Evolutionary conservation across 768 basidiomycete species (phyloP).

Genomic region (Tremella fuciformis): DNA sequence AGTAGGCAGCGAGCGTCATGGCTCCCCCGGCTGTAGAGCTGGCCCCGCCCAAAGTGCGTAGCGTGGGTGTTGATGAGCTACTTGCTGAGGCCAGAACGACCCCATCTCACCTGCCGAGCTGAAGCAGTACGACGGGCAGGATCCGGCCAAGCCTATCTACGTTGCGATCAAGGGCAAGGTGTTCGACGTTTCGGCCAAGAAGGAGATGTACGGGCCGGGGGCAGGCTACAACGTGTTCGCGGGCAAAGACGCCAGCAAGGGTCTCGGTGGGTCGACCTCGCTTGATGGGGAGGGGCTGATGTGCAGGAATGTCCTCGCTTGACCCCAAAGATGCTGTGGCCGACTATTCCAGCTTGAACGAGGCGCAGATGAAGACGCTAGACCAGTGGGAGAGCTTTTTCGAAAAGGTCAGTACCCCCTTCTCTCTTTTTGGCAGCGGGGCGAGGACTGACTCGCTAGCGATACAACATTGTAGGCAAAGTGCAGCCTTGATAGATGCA

Average conservation of each 20-base stretch:
- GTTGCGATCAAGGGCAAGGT: constrained; percentile 92
- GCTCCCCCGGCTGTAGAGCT: constrained; percentile 40
- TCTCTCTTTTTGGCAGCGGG: neutral
- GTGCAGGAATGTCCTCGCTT: constrained; percentile 70
- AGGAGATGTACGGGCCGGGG: constrained; percentile 83
- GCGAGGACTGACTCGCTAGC: neutral
- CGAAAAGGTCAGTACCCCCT: constrained; percentile 59
- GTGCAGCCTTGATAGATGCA: constrained; percentile 1
- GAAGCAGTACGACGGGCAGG: constrained; percentile 67
- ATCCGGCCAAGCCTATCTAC: constrained; percentile 69
- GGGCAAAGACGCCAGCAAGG: constrained; percentile 87
- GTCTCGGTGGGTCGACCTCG: constrained; percentile 57
- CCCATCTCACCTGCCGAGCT: constrained; percentile 71
- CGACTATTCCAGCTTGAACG: constrained; percentile 74
- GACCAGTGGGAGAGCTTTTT: constrained; percentile 90
- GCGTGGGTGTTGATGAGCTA: constrained; percentile 6
- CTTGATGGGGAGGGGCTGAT: neutral
- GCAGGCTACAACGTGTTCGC: constrained; percentile 67
- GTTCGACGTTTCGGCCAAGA: constrained; percentile 82
- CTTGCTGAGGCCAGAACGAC: constrained; percentile 58
- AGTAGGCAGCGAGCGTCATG: constrained; percentile 46
- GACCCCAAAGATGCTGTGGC: constrained; percentile 79
- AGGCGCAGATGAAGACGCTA: constrained; percentile 71
- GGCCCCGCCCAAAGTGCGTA: constrained; percentile 41
- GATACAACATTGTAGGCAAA: constrained; percentile 7